These are phyloP conservation scores for Penicillium sp. DNA, from an alignment of 2,329 filamentous ascomycete species.

Conservation along the genomic window DNA sequence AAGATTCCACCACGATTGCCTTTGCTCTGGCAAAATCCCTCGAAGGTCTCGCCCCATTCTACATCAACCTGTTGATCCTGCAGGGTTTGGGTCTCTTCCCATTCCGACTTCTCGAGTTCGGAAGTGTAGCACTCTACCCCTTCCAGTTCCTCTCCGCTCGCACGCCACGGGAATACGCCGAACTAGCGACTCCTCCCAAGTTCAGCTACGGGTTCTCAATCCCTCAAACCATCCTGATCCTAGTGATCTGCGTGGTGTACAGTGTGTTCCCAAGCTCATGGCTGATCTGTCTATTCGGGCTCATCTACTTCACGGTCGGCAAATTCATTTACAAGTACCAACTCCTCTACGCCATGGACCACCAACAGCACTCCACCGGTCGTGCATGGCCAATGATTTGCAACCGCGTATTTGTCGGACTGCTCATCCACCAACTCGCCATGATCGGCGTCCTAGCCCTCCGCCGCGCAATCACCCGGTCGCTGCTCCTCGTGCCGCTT, in stretches of 20 bases:
- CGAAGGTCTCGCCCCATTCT: conserved; percentile 75
- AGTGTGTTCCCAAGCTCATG: conserved; percentile 80
- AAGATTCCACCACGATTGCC: conserved; percentile 78
- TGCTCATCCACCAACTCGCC: conserved; percentile 86
- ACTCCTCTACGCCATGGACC: conserved; percentile 96
- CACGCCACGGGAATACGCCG: conserved; percentile 85
- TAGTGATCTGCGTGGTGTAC: conserved; percentile 95
- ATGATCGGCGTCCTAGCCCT: conserved; percentile 85
- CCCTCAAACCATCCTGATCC: conserved; percentile 86
- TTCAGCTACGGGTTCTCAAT: conserved; percentile 98
- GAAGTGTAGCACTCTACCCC: conserved; percentile 80
- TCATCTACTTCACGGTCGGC: conserved; percentile 61
- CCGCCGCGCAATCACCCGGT: conserved; percentile 70
- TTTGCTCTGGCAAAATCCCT: conserved; percentile 74
- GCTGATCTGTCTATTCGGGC: conserved; percentile 74
- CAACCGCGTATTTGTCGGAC: conserved; percentile 81
- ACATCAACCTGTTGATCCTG: conserved; percentile 89
- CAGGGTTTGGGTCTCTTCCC: conserved; percentile 94
- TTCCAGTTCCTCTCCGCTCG: conserved; percentile 75
- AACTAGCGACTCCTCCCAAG: conserved; percentile 76
- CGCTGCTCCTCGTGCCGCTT: conserved; percentile 73
- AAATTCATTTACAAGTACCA: conserved; percentile 68
- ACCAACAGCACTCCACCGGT: conserved; percentile 71
- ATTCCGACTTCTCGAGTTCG: conserved; percentile 86
- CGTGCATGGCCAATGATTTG: conserved; percentile 96